Percentiles rank a stretch among this genome's conserved stretches.
These are phyloP conservation scores for Phytomonas sp. DNA, from an alignment of 208 protist genomes.

Conservation along the genomic window DNA sequence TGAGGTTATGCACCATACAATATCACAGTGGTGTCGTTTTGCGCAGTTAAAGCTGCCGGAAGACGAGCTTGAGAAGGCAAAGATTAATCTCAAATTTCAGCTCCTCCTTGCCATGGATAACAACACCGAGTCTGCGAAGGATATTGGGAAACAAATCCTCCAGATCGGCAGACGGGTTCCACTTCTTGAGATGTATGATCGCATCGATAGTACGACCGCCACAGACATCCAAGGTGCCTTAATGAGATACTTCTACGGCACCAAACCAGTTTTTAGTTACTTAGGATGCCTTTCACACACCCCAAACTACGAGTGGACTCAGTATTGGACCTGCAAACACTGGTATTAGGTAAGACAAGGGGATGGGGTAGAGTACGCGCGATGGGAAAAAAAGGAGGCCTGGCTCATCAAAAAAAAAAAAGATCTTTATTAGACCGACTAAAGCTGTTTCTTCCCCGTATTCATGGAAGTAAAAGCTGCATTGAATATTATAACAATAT, in stretches of 20 bases:
- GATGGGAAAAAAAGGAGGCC: not conserved
- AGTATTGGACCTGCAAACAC: conserved; percentile 89
- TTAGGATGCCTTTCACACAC: conserved; percentile 74
- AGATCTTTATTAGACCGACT: not conserved
- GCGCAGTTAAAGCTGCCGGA: conserved; percentile 79
- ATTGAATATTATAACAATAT: not conserved
- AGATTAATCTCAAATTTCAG: conserved; percentile 85
- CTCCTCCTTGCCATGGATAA: conserved; percentile 88
- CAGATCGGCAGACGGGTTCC: conserved; percentile 77
- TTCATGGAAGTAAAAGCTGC: not conserved
- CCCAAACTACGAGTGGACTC: conserved; percentile 81
- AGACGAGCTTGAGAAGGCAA: conserved; percentile 79
- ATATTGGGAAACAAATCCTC: conserved; percentile 83
- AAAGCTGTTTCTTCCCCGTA: not conserved
- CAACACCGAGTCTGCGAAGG: conserved; percentile 74
- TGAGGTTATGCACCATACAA: conserved; percentile 83
- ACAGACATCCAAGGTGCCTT: conserved; percentile 81
- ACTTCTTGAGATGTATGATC: conserved; percentile 86
- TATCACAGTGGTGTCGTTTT: conserved; percentile 82
- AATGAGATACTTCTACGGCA: conserved; percentile 88
- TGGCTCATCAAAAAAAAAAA: not conserved
- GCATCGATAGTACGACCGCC: conserved; percentile 84
- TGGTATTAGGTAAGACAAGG: conserved; percentile 57
- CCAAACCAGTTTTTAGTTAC: conserved; percentile 84
- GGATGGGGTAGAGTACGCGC: not conserved